Evolutionary conservation across 306 rosid species (phyloP).

Genomic region (Pueraria montana): DNA sequence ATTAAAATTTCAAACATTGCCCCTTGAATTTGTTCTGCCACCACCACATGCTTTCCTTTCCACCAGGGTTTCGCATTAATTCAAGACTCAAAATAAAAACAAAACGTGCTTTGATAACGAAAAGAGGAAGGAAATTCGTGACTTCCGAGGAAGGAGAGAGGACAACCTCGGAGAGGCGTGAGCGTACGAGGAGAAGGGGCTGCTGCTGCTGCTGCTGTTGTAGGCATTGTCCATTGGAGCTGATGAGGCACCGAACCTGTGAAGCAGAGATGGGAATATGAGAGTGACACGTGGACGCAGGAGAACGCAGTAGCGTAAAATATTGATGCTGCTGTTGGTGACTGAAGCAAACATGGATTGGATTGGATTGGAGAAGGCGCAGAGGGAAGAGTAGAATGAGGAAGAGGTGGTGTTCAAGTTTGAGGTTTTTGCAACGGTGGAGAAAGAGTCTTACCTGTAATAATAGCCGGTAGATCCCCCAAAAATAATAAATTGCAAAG

Average conservation of each 20-base stretch:
- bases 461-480: too few species aligned
- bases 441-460: too few species aligned
- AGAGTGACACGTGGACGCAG: conserved; percentile 53
- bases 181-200: conserved; percentile 51
- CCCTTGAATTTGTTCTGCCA: too few species aligned
- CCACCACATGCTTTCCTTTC: too few species aligned
- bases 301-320: conserved; percentile 58
- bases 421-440: too few species aligned
- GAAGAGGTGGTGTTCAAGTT: neutral
- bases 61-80: too few species aligned
- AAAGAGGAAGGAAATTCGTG: too few species aligned
- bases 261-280: neutral
- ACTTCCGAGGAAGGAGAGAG: neutral
- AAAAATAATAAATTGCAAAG: too few species aligned
- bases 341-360: conserved; percentile 54
- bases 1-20: too few species aligned
- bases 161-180: conserved; percentile 58
- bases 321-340: conserved; percentile 36
- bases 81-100: too few species aligned
- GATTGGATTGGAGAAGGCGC: too few species aligned
- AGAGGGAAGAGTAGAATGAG: neutral
- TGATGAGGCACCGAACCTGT: conserved; percentile 37
- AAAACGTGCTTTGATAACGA: too few species aligned
- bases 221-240: conserved; percentile 54
- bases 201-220: neutral